Evolutionary conservation across 345 rosid genomes (phyloP), one percentile per base, ranked within the genome.

Genomic region (Pelargonium nanum): DNA sequence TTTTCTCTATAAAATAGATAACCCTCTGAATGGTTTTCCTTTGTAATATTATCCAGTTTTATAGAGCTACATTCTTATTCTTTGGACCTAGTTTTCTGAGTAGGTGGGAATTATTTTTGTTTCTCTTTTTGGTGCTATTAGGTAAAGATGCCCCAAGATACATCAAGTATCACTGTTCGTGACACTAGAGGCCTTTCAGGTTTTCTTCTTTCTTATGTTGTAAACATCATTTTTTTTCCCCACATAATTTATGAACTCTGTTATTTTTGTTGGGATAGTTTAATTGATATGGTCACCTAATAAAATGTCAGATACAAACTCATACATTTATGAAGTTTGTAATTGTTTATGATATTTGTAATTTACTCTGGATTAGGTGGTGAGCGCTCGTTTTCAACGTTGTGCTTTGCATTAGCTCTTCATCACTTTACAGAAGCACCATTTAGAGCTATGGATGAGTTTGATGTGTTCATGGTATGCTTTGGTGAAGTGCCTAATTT

Each of bases 101-200:
- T 21, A 4, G 56, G 7, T 48, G 34, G 56, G 20, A 28, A 10
- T 62, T 4, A 6, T 58, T n/a, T 32, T 24, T 26, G 6, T 32
- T 13, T 68, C 22, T n/a, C 30, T 57, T 55, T 19, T 28, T 70
- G 56, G 20, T 45, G 61, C 56, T 52, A 25, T 80, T 67, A 92
- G 98, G 96, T 92, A 55, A 87, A 81, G 78, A 92, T 92, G 98
- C 98, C 98, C 56, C 98, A 92, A 73, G 98, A 92, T 79, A 85
- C 94, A 56, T 85, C 99, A 59, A 80, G 78, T 69, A 75, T 69
- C 68, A 60, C 63, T 5, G 90, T 92, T 26, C 89, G 86, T 62
- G 99, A 92, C 66, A 89, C 96, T 30, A 85, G 86, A 74, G 99
- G 96, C 40, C 94, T 92, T 70, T 92, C 97, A 84, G 99, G 97